Base-by-base conservation (phyloP, 2,329 filamentous ascomycete genomes). In the Daldinia eschscholtzii region DNA sequence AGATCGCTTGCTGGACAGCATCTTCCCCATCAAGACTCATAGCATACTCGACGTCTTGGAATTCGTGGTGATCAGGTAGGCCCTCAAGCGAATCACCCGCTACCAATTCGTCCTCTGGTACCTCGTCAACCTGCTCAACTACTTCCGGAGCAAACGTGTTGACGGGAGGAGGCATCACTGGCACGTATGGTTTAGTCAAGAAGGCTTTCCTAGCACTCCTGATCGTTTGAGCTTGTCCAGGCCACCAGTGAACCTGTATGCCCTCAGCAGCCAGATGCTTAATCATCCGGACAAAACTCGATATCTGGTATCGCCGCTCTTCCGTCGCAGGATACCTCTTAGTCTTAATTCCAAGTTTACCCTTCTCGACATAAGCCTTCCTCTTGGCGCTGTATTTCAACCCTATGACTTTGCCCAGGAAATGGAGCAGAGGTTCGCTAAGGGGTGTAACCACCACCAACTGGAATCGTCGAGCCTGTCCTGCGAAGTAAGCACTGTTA, bases 401-500 rank as follows among this genome's bases (percentile, higher is more conserved):
- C 2, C 35, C 41, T 2, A 61, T 41, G 6, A 57, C 70, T 10
- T 33, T 35, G 2, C 64, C 62, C 12, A 72, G 37, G 2, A 68
- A 23, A 1, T 61, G 15, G 6, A 70, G 52, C 5, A 60, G 2
- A 12, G 6, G 18, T 5, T 6, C 3, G 2, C 30, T 41, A 0
- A 72, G 20, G 10, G 35, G 2, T 4, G 67, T 63, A 4, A 3
- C 4, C 1, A 72, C 55, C 1, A 70, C 0, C 1, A 70, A 53
- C n/a, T 42, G 42, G 42, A 68, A 70, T 12, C 57, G 41, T 50
- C 23, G 58, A 1, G 67, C 61, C 64, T 55, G 44, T 1, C 46
- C 58, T 0, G 58, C 67, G 37, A 72, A 72, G 28, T 67, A 61
- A 1, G 42, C 39, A 30, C 67, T 72, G 23, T 72, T 72, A 6